Percentiles rank a stretch among this genome's conserved stretches.
Evolutionary conservation across 2,329 filamentous ascomycete genomes (phyloP).

Genomic region (Pestalotiopsis sp.): DNA sequence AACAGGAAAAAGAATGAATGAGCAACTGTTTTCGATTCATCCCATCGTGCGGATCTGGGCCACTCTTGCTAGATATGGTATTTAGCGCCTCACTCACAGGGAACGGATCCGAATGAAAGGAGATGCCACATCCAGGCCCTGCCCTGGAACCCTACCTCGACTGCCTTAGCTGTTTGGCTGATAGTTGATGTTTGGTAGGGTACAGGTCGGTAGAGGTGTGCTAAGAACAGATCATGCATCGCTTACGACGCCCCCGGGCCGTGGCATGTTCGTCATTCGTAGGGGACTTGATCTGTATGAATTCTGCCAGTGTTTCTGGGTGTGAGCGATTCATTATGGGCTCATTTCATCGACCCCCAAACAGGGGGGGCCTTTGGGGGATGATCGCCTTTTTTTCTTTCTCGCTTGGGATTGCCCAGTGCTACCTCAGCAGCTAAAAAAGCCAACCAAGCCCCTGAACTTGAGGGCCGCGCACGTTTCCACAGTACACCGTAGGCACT

Average conservation of each 20-base stretch:
- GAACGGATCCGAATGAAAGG: not conserved
- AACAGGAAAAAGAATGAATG: not conserved
- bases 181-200: not conserved
- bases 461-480: not conserved
- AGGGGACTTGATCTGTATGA: not conserved
- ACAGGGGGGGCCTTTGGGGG: not conserved
- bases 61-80: not conserved
- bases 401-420: not conserved
- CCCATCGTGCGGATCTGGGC: not conserved
- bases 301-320: not conserved
- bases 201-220: not conserved
- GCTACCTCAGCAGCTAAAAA: too few species aligned
- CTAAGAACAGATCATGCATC: not conserved
- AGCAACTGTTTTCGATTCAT: not conserved
- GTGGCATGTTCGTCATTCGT: not conserved
- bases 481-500: not conserved
- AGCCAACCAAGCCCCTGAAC: not conserved
- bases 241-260: not conserved
- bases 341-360: not conserved
- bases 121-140: not conserved
- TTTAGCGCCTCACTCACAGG: not conserved
- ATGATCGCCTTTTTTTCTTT: not conserved
- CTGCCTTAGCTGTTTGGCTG: not conserved
- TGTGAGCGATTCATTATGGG: slow-evolving; percentile 4
- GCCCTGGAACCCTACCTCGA: not conserved